Percentiles rank a stretch among this genome's conserved stretches.
These are phyloP conservation scores for Teratosphaeria viscida DNA, from an alignment of 2,329 filamentous ascomycete species.

Conservation along the genomic window DNA sequence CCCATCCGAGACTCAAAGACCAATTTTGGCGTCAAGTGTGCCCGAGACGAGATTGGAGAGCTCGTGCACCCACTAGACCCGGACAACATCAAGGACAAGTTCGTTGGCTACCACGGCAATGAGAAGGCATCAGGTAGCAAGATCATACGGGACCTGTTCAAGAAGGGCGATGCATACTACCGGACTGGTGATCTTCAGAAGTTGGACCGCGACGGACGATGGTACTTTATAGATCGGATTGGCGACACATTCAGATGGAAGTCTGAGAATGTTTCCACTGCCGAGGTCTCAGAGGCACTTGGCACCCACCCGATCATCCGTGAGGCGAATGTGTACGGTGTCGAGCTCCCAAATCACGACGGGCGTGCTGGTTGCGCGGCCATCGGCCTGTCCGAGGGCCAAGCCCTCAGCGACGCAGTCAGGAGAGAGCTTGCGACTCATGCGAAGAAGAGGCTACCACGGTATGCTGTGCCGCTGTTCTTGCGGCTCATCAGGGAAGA, in stretches of 20 bases:
- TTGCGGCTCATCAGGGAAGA: slow-evolving; percentile 53
- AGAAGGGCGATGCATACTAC: slow-evolving; percentile 71
- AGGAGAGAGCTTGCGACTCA: slow-evolving; percentile 50
- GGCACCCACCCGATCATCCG: slow-evolving; percentile 54
- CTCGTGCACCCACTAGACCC: slow-evolving; percentile 61
- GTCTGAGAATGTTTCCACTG: slow-evolving; percentile 38
- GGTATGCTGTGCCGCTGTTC: slow-evolving; percentile 69
- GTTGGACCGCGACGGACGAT: slow-evolving; percentile 58
- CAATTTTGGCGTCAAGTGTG: slow-evolving; percentile 54
- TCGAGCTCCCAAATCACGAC: slow-evolving; percentile 68
- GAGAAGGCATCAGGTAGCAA: slow-evolving; percentile 60
- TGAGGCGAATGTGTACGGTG: slow-evolving; percentile 82
- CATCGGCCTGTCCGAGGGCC: slow-evolving; percentile 38
- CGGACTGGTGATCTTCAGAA: slow-evolving; percentile 72
- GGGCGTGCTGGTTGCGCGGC: slow-evolving; percentile 75
- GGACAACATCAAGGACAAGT: slow-evolving; percentile 51
- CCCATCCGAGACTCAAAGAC: slow-evolving; percentile 59
- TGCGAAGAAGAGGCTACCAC: slow-evolving; percentile 49
- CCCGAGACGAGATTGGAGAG: slow-evolving; percentile 59
- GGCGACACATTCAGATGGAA: slow-evolving; percentile 75
- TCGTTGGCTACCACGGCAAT: slow-evolving; percentile 77
- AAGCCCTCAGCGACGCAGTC: slow-evolving; percentile 21
- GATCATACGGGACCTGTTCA: slow-evolving; percentile 61
- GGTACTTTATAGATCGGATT: slow-evolving; percentile 73
- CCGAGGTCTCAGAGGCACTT: slow-evolving; percentile 66